Percentiles rank a stretch among this genome's conserved stretches.
Evolutionary conservation across 2,329 filamentous ascomycete genomes (phyloP).

Genomic region (Exophiala spinifera): DNA sequence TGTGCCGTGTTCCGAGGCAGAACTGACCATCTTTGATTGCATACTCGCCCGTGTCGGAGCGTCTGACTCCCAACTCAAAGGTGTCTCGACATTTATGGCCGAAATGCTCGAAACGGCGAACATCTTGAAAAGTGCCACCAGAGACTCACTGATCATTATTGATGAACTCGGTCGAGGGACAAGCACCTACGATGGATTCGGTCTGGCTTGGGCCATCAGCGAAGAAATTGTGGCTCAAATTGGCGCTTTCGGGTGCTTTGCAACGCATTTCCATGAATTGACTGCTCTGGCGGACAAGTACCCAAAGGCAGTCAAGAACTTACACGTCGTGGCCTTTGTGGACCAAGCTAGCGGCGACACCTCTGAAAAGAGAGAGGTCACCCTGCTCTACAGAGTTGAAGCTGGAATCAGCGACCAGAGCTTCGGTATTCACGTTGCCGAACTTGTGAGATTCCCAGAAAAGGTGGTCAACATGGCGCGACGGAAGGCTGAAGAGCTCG

Average conservation of each 20-base stretch:
- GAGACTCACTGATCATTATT: conserved; percentile 95
- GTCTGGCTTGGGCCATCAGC: conserved; percentile 97
- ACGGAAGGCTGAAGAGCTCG: conserved; percentile 94
- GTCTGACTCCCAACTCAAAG: conserved; percentile 94
- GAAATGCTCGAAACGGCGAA: conserved; percentile 99
- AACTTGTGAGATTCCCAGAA: conserved; percentile 90
- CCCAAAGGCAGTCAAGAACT: conserved; percentile 75
- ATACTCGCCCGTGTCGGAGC: conserved; percentile 95
- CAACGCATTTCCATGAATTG: conserved; percentile 97
- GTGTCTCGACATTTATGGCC: conserved; percentile 98
- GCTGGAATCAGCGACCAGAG: conserved; percentile 94
- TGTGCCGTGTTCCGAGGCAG: conserved; percentile 84
- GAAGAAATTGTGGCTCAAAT: conserved; percentile 97
- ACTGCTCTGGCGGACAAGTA: conserved; percentile 86
- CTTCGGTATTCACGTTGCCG: conserved; percentile 97
- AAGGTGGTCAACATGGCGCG: conserved; percentile 99
- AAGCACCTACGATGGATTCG: conserved; percentile 97
- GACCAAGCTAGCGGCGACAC: conserved; percentile 38
- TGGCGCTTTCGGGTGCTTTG: conserved; percentile 89
- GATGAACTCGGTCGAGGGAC: conserved; percentile 96
- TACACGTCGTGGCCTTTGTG: conserved; percentile 96
- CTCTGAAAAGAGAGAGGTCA: conserved; percentile 74
- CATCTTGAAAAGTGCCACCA: conserved; percentile 93
- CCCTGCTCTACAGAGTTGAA: conserved; percentile 93
- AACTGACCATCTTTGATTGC: conserved; percentile 93